These are phyloP conservation scores for Apiospora phragmitis DNA, from an alignment of 2,329 filamentous ascomycete genomes.

Conservation along the genomic window DNA sequence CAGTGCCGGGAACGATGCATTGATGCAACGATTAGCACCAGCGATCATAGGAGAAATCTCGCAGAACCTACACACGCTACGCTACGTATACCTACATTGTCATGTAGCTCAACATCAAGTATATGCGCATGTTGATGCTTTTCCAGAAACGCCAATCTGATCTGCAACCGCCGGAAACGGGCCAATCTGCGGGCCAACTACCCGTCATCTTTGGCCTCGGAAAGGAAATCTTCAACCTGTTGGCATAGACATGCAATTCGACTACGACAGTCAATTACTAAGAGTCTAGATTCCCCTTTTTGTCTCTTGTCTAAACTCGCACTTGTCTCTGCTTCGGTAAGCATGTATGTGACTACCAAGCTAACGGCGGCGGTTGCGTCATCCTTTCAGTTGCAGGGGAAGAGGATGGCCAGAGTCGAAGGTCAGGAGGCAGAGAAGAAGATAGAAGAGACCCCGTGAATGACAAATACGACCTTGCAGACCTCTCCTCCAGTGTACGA, in stretches of 20 bases:
- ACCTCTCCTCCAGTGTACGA: background rate
- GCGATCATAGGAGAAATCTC: background rate
- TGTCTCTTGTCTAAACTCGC: background rate
- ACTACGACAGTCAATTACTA: background rate
- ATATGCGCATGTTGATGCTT: background rate
- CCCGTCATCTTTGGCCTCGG: background rate
- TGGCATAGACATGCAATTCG: background rate
- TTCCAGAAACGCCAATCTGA: conserved; percentile 1
- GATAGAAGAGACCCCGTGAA: background rate
- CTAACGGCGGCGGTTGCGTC: background rate
- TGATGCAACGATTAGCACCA: background rate
- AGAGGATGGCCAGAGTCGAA: background rate
- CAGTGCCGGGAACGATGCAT: background rate
- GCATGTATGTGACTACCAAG: background rate
- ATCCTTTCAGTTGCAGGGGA: background rate
- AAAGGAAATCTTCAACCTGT: background rate
- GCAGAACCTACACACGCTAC: background rate
- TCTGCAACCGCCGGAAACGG: background rate
- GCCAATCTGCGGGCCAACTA: background rate
- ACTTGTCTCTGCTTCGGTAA: background rate
- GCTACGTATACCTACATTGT: background rate
- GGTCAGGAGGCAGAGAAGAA: background rate
- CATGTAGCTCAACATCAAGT: background rate
- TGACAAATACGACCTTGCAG: background rate
- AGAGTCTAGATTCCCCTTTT: background rate